These are phyloP conservation scores for Vigna trinervia DNA, from an alignment of 306 rosid genomes.

Conservation along the genomic window DNA sequence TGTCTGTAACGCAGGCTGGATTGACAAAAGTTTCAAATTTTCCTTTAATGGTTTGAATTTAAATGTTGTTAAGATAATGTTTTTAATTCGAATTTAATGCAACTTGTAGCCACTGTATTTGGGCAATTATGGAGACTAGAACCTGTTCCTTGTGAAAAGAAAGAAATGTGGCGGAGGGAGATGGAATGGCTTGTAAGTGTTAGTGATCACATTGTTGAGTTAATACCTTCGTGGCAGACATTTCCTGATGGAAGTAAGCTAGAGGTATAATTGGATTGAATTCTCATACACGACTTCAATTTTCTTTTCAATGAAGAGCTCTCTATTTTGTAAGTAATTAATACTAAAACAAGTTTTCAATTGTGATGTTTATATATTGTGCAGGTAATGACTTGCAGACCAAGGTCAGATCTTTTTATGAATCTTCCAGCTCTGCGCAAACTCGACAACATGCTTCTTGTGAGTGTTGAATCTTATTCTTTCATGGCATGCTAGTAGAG, in stretches of 20 bases:
- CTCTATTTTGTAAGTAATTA: not conserved
- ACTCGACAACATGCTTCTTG: conserved; percentile 94
- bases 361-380: conserved; percentile 56
- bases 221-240: conserved; percentile 84
- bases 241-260: conserved; percentile 89
- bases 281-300: not conserved
- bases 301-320: not conserved
- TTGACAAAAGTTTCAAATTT: not conserved
- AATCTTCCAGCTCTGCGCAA: conserved; percentile 95
- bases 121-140: conserved; percentile 95
- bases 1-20: conserved; percentile 14
- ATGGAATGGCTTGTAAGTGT: conserved; percentile 89
- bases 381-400: conserved; percentile 97
- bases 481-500: conserved; percentile 10
- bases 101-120: conserved; percentile 73
- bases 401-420: conserved; percentile 85
- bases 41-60: conserved; percentile 14
- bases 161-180: conserved; percentile 84
- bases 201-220: conserved; percentile 84
- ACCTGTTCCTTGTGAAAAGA: conserved; percentile 72
- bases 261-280: conserved; percentile 60
- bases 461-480: conserved; percentile 49
- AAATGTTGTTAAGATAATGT: not conserved
- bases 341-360: not conserved
- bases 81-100: conserved; percentile 13